Conservation (phyloP, 2,329 filamentous ascomycete species). For the Colletotrichum horii region DNA sequence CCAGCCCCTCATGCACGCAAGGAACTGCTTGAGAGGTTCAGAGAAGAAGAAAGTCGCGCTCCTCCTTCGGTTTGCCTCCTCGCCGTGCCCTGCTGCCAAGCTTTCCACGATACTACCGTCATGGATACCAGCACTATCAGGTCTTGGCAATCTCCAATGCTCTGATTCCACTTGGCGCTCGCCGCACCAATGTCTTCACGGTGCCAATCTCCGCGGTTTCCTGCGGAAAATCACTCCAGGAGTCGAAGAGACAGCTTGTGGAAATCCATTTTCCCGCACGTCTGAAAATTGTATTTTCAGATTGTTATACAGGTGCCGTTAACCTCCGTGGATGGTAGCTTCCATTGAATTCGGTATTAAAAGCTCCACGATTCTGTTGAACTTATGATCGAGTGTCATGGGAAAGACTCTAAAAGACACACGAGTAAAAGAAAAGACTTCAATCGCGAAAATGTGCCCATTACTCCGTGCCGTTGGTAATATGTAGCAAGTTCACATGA, state of each 20-base stretch:
- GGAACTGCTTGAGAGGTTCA: background rate
- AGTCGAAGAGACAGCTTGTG: background rate
- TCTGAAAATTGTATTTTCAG: no score
- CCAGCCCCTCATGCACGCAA: background rate
- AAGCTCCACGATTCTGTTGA: no score
- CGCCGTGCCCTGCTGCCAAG: constrained; percentile 5
- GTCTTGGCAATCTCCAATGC: background rate
- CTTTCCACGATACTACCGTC: background rate
- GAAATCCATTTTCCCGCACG: no score
- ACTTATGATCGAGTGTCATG: no score
- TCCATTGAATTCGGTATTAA: no score
- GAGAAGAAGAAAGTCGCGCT: background rate
- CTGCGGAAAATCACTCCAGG: background rate
- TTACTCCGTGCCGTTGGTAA: background rate
- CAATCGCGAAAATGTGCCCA: background rate
- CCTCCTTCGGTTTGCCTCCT: background rate
- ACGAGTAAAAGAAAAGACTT: background rate
- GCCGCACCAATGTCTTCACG: background rate
- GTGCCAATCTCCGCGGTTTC: background rate
- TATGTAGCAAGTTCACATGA: background rate
- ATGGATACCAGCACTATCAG: background rate
- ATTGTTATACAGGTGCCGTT: no score
- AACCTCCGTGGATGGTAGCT: no score
- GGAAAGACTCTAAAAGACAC: no score
- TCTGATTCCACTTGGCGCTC: background rate